Evolutionary conservation across 2,329 filamentous ascomycete genomes (phyloP), one percentile per base, ranked within the genome.

Genomic region (Xylariaceae sp.): DNA sequence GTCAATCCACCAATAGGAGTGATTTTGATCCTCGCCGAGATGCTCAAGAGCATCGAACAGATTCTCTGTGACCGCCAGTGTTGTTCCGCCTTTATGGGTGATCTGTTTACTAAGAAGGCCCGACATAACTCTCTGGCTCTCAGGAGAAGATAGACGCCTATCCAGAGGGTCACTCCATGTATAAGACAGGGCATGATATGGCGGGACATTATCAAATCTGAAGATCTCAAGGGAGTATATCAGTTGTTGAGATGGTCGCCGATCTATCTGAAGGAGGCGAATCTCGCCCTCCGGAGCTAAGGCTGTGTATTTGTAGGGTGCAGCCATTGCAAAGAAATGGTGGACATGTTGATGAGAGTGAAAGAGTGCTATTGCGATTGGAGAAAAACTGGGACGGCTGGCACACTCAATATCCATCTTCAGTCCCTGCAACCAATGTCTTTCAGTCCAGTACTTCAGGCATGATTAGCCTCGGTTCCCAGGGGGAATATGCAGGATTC

Each of bases 101-200:
- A 42, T 35, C 15, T 32, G 9, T 9, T 35, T 8, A 13, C 38
- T 22, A 18, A 37, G 39, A 12, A 22, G 22, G 13, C 35, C 28
- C 12, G 39, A 38, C 31, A 44, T 31, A 2, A 11, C n/a, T 15
- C 16, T 15, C 9, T 13, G 6, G n/a, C 26, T 26, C 4, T 8
- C 18, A 3, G 37, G 29, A 8, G 37, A 37, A n/a, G 37, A 40
- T 9, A 44, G 35, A 9, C 42, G 30, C 17, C 30, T 34, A n/a
- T 42, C 39, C 8, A 42, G 17, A 36, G 43, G 37, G 17, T 45
- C 39, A 9, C 39, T 17, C 43, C 43, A 45, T 1, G 43, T 45
- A 17, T 45, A 45, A 3, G 43, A 45, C 29, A 42, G 24, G 18
- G 32, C 28, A 37, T 37, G 16, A 37, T 37, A 37, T 15, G 16